A percentile compares a stretch with the other conserved stretches of the same genome.
phyloP scores from a whole-genome alignment of 2,329 filamentous ascomycete genomes.

The Aureobasidium sp. region DNA sequence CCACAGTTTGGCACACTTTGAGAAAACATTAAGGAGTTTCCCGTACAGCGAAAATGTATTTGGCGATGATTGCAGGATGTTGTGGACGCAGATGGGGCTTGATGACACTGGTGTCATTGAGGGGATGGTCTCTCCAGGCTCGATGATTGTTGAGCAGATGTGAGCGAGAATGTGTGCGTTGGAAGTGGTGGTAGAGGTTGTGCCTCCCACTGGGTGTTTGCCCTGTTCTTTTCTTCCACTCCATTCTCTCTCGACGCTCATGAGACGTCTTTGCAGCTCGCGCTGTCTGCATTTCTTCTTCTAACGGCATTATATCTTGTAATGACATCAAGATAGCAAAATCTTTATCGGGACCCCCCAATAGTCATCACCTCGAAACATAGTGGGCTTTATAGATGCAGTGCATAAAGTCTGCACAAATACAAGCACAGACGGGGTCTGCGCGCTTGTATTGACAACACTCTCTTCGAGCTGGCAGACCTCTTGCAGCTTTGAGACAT shows the following conservation, averaged over 20 bases:
- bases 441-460: too few species aligned
- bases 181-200: not conserved
- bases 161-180: not conserved
- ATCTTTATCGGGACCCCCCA: not conserved
- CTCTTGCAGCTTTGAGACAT: too few species aligned
- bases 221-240: not conserved
- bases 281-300: not conserved
- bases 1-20: not conserved
- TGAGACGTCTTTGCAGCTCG: not conserved
- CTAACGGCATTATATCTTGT: not conserved
- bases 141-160: not conserved
- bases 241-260: not conserved
- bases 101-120: slow-evolving; percentile 1
- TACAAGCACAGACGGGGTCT: too few species aligned
- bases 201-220: not conserved
- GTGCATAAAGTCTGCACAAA: too few species aligned
- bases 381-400: too few species aligned
- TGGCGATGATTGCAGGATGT: not conserved
- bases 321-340: not conserved
- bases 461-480: too few species aligned
- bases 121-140: not conserved
- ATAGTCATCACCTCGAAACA: not conserved
- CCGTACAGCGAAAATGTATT: slow-evolving; percentile 8
- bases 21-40: not conserved
- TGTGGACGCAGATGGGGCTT: slow-evolving; percentile 1